Evolutionary conservation across 1,139 yeast genomes (phyloP).

Genomic region (Suhomyces wounanorum): DNA sequence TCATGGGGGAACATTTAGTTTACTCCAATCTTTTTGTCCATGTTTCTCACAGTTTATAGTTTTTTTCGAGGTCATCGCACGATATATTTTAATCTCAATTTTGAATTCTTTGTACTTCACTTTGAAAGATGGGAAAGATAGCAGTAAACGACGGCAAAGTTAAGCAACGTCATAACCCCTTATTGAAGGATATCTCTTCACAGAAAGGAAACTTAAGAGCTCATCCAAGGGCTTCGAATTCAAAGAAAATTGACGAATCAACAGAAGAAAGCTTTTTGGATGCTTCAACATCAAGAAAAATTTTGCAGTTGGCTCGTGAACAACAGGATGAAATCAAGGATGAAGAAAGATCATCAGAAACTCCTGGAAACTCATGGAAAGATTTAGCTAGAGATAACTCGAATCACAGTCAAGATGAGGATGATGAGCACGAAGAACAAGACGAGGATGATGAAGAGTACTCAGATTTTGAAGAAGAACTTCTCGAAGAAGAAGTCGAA

Average conservation of each 20-base stretch:
- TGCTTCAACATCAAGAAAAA: constrained; percentile 80
- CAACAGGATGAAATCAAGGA: constrained; percentile 85
- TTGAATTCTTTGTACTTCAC: neutral
- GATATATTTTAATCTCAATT: neutral
- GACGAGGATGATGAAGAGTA: constrained; percentile 43
- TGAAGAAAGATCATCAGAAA: constrained; percentile 48
- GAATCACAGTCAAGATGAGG: neutral
- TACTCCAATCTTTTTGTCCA: constrained; percentile 75
- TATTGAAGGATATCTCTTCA: constrained; percentile 72
- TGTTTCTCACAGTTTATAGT: constrained; percentile 21
- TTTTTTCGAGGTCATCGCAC: constrained; percentile 13
- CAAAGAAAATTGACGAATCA: constrained; percentile 19
- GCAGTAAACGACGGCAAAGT: constrained; percentile 51
- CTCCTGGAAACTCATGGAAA: constrained; percentile 23
- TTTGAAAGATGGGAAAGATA: constrained; percentile 60
- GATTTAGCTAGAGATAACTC: neutral
- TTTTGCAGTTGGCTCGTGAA: constrained; percentile 82
- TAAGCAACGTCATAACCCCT: constrained; percentile 70
- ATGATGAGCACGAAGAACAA: constrained; percentile 34
- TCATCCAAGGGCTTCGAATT: constrained; percentile 26
- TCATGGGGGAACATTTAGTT: constrained; percentile 77
- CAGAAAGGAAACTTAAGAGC: constrained; percentile 70
- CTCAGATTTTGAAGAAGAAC: constrained; percentile 48
- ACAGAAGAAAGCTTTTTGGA: constrained; percentile 69
- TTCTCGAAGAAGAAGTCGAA: constrained; percentile 57